phyloP scores from a whole-genome alignment of 2,329 filamentous ascomycete genomes.

The Didymella keratinophila region DNA sequence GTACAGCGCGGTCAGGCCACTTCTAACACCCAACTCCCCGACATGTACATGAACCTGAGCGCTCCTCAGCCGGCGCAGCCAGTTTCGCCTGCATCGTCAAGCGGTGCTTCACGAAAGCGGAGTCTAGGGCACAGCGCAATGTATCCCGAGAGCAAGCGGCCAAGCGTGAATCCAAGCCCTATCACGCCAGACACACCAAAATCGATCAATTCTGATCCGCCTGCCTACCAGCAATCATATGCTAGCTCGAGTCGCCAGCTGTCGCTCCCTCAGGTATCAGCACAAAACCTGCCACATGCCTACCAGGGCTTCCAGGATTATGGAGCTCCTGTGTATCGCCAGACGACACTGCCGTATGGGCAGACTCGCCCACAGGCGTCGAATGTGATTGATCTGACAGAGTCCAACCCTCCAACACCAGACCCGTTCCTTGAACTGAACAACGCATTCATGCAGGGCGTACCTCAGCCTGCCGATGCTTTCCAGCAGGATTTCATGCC shows the following conservation, averaged over 20 bases:
- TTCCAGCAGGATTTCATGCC: constrained; percentile 39
- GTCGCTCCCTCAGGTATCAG: background rate
- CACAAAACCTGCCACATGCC: background rate
- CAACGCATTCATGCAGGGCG: constrained; percentile 20
- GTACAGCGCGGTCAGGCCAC: background rate
- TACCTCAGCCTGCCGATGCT: constrained; percentile 19
- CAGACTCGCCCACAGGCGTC: background rate
- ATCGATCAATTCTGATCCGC: constrained; percentile 14
- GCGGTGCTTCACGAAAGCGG: constrained; percentile 35
- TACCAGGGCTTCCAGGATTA: background rate
- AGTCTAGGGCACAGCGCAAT: constrained; percentile 27
- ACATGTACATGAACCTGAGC: background rate
- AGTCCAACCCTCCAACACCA: constrained; percentile 31
- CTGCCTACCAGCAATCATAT: constrained; percentile 9
- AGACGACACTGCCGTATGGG: constrained; percentile 11
- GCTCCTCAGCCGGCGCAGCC: constrained; percentile 1
- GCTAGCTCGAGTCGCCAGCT: constrained; percentile 15
- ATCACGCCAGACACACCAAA: constrained; percentile 33
- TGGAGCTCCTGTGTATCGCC: background rate
- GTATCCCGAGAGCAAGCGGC: constrained; percentile 35
- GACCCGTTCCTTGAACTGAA: constrained; percentile 37
- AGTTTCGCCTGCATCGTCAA: constrained; percentile 11
- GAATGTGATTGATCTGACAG: constrained; percentile 36
- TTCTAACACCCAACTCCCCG: background rate
- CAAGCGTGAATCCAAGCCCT: constrained; percentile 35